Conservation (phyloP, 169 alveolate genomes). For the Plasmodium knowlesi region DNA sequence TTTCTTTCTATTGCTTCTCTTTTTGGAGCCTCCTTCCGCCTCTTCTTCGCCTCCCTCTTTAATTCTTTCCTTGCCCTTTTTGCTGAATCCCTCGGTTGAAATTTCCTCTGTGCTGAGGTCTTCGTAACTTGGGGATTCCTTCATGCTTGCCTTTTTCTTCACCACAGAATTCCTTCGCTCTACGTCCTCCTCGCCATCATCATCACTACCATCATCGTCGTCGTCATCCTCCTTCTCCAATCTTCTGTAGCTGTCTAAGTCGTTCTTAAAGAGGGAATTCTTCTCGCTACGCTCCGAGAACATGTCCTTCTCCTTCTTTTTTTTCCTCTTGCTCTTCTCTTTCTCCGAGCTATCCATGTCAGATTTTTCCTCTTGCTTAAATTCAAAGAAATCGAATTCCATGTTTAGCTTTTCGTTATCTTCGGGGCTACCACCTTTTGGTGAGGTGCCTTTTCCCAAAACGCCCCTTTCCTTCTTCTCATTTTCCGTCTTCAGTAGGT, state of each 20-base stretch:
- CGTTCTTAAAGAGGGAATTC: not conserved
- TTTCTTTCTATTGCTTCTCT: not conserved
- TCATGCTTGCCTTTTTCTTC: not conserved
- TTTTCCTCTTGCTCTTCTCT: not conserved
- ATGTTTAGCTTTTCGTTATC: conserved; percentile 31
- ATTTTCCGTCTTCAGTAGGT: conserved; percentile 27
- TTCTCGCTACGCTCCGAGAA: not conserved
- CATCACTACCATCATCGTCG: not conserved
- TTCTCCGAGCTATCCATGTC: not conserved
- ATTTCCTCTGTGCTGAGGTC: not conserved
- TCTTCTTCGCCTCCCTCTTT: not conserved
- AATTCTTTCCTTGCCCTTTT: not conserved
- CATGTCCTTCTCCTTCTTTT: not conserved
- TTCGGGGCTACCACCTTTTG: not conserved
- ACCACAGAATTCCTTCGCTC: not conserved
- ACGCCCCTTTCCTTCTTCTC: not conserved
- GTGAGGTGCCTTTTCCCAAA: not conserved
- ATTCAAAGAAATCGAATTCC: conserved; percentile 65
- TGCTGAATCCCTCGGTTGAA: not conserved
- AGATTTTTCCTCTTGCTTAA: conserved; percentile 5
- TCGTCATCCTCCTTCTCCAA: not conserved
- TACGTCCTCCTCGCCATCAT: not conserved
- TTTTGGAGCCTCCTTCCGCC: not conserved
- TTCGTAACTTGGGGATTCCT: not conserved
- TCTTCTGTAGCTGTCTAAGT: not conserved